Evolutionary conservation across 345 rosid genomes (phyloP), one percentile per base, ranked within the genome.

Genomic region (Durio zibethinus): DNA sequence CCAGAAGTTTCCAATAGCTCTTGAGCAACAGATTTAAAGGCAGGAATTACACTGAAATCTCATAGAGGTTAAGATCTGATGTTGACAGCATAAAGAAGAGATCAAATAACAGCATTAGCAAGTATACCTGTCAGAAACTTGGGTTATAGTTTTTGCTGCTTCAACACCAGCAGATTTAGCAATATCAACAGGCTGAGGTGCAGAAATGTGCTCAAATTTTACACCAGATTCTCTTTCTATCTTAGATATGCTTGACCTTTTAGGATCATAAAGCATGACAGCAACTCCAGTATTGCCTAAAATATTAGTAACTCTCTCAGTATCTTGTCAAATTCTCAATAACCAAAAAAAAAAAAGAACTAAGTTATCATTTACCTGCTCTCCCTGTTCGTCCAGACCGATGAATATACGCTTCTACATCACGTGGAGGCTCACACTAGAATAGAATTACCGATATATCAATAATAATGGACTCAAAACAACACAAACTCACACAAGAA

Each of bases 371-470:
- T 42, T 69, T 86, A 91, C 98, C 98, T 72, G 99, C 99, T 86
- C 99, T 90, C 83, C 99, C 99, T 2, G 98, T 95, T 72, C 98
- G 90, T 77, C 99, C 99, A 68, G 98, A 95, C 47, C 99, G 91
- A 86, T 95, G 99, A n/a, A 95, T 95, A 52, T 95, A 95, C 12
- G 90, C 97, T 88, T 95, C 99, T 35, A 93, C 97, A 57, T 93
- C 99, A 53, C 96, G 96, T 14, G 98, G 98, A 61, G 98, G 98
- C 84, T 93, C 98, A 83, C 97, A 90, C 98, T 95, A 59, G 42
- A 87, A 77, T 15, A 79, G 14, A 69, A 53, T 65, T 72, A 72
- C n/a, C 18, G 4, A 16, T 15, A 4, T 16, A 53, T 83, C 3
- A 83, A 54, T 52, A n/a, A 52, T n/a, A 33, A 31, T 20, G 10